phyloP scores from a whole-genome alignment of 202 grass and related monocot species.

The Dendrocalamus latiflorus region DNA sequence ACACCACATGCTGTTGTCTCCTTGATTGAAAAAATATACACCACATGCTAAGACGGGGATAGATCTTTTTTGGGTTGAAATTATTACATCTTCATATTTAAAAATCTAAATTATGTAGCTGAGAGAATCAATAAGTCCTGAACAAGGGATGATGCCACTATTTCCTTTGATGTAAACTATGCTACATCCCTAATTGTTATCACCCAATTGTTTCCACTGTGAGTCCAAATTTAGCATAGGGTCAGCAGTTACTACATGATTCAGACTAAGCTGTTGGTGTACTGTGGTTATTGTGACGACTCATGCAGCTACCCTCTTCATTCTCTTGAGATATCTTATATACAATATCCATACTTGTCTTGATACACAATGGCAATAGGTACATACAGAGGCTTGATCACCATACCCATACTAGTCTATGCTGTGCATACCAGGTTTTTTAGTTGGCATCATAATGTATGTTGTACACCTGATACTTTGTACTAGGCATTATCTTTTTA shows the following conservation, averaged over 20 bases:
- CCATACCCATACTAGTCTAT: neutral
- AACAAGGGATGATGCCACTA: neutral
- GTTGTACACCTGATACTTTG: neutral
- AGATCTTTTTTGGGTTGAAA: slow-evolving; percentile 6
- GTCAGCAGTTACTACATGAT: neutral
- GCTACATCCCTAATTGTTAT: neutral
- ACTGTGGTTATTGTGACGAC: neutral
- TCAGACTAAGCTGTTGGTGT: neutral
- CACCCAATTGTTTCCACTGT: too few relatives aligned
- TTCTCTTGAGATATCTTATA: neutral
- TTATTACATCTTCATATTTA: neutral
- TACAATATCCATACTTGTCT: neutral
- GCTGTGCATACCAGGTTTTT: neutral
- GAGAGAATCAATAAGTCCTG: neutral
- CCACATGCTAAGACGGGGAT: neutral
- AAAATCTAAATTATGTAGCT: neutral
- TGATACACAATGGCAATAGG: neutral
- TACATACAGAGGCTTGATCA: neutral
- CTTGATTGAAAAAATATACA: too few relatives aligned
- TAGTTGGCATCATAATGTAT: neutral
- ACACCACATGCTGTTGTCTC: too few relatives aligned
- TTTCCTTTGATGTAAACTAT: neutral
- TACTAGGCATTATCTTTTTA: slow-evolving; percentile 1
- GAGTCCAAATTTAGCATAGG: slow-evolving; percentile 2
- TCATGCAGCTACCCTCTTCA: neutral